Evolutionary conservation across 2,329 filamentous ascomycete genomes (phyloP).

Genomic region (Lasiodiplodia hormozganensis): DNA sequence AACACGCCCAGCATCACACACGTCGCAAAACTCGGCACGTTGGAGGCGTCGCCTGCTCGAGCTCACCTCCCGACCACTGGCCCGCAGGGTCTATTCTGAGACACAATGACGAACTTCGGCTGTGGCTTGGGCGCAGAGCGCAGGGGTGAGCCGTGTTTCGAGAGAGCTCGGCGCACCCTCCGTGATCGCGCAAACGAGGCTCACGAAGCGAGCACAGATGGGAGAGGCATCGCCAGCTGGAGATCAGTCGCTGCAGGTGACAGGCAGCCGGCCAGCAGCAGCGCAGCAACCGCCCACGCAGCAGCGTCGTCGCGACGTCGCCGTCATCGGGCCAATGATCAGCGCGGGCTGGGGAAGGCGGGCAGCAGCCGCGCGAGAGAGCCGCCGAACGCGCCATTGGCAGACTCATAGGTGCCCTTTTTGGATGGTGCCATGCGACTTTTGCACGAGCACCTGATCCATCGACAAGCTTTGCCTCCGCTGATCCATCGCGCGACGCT

Average conservation of each 20-base stretch:
- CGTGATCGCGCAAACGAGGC: slow-evolving; percentile 16
- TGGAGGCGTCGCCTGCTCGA: background rate
- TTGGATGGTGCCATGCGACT: background rate
- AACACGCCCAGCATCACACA: background rate
- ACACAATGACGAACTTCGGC: slow-evolving; percentile 24
- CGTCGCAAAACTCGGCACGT: background rate
- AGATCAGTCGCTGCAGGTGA: slow-evolving; percentile 20
- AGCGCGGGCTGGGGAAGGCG: background rate
- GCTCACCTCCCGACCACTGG: slow-evolving; percentile 5
- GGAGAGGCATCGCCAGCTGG: slow-evolving; percentile 1
- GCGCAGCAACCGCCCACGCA: slow-evolving; percentile 6
- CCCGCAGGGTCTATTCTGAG: slow-evolving; percentile 18
- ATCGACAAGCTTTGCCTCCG: slow-evolving; percentile 20
- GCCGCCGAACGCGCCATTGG: slow-evolving; percentile 18
- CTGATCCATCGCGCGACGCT: slow-evolving; percentile 15
- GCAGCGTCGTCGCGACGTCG: background rate
- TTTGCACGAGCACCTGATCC: slow-evolving; percentile 22
- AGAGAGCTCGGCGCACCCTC: slow-evolving; percentile 5
- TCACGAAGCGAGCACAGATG: slow-evolving; percentile 14
- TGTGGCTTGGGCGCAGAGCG: slow-evolving; percentile 1
- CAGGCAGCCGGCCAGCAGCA: background rate
- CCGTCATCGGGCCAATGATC: slow-evolving; percentile 20
- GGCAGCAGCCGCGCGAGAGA: slow-evolving; percentile 1
- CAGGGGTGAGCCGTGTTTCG: slow-evolving; percentile 24
- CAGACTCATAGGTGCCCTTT: background rate